Percentiles rank a stretch among this genome's conserved stretches.
Evolutionary conservation across 768 basidiomycete genomes (phyloP).

Genomic region (Leucocoprinus leucothites): DNA sequence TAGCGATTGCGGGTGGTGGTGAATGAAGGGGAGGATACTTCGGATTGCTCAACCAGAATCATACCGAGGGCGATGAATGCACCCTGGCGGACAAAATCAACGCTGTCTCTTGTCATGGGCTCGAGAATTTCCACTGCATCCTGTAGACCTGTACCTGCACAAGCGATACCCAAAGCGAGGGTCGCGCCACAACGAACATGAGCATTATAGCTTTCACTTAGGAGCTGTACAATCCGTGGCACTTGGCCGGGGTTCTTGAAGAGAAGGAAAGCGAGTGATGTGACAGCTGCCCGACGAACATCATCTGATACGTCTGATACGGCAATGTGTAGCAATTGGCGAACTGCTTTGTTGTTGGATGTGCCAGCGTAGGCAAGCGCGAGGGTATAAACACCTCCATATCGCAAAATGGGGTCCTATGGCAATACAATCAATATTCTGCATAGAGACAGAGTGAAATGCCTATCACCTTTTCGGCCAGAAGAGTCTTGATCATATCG

Average conservation of each 20-base stretch:
- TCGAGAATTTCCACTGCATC: conserved; percentile 96
- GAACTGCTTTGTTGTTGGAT: conserved; percentile 89
- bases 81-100: conserved; percentile 98
- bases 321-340: conserved; percentile 90
- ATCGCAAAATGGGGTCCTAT: conserved; percentile 94
- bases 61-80: conserved; percentile 95
- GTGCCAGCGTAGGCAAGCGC: conserved; percentile 97
- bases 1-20: conserved; percentile 82
- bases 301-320: conserved; percentile 99
- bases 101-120: conserved; percentile 97
- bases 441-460: not conserved
- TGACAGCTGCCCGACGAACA: conserved; percentile 95
- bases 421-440: conserved; percentile 10
- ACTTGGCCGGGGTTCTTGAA: conserved; percentile 98
- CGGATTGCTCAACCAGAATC: conserved; percentile 95
- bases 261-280: conserved; percentile 90
- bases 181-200: conserved; percentile 98
- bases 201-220: conserved; percentile 98
- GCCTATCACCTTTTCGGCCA: conserved; percentile 76
- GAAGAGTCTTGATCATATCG: conserved; percentile 67
- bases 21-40: conserved; percentile 81
- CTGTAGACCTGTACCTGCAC: conserved; percentile 94
- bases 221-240: conserved; percentile 91
- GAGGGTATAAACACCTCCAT: conserved; percentile 96
- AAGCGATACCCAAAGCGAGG: conserved; percentile 93